Evolutionary conservation across 805 yeast genomes (phyloP).

Genomic region (Candida silvicultrix): DNA sequence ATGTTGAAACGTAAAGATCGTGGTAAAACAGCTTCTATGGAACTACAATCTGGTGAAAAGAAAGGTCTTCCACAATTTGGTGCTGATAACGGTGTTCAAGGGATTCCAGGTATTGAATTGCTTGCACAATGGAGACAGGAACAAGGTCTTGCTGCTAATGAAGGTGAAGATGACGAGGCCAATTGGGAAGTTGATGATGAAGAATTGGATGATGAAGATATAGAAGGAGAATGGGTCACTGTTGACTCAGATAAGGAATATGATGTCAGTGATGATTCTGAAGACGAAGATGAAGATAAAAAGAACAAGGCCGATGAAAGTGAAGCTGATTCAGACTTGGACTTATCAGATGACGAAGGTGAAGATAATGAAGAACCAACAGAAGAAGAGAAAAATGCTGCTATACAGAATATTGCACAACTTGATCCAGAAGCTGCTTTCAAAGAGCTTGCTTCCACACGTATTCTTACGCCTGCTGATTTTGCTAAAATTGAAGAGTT

Average conservation of each 20-base stretch:
- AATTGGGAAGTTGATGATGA: constrained; percentile 47
- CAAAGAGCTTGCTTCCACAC: constrained; percentile 58
- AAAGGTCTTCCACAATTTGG: constrained; percentile 61
- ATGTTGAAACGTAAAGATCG: constrained; percentile 87
- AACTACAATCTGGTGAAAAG: constrained; percentile 55
- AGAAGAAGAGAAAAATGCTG: constrained; percentile 17
- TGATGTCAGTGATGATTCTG: constrained; percentile 43
- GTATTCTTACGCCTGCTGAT: constrained; percentile 94
- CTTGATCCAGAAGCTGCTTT: constrained; percentile 36
- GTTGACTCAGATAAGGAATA: constrained; percentile 80
- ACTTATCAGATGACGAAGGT: constrained; percentile 30
- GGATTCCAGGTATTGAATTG: constrained; percentile 88
- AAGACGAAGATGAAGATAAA: constrained; percentile 31
- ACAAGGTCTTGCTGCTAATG: constrained; percentile 48
- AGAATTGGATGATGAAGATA: constrained; percentile 45
- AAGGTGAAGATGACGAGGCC: constrained; percentile 56
- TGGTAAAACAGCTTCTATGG: constrained; percentile 89
- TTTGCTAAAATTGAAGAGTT: constrained; percentile 92
- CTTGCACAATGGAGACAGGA: constrained; percentile 79
- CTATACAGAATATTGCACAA: constrained; percentile 30
- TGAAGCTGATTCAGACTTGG: constrained; percentile 49
- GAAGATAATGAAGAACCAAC: constrained; percentile 23
- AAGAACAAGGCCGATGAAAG: constrained; percentile 36
- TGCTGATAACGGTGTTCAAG: constrained; percentile 57
- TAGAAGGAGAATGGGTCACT: constrained; percentile 90